Conservation (phyloP, 257 asterid species). For the Rubia yunnanensis region DNA sequence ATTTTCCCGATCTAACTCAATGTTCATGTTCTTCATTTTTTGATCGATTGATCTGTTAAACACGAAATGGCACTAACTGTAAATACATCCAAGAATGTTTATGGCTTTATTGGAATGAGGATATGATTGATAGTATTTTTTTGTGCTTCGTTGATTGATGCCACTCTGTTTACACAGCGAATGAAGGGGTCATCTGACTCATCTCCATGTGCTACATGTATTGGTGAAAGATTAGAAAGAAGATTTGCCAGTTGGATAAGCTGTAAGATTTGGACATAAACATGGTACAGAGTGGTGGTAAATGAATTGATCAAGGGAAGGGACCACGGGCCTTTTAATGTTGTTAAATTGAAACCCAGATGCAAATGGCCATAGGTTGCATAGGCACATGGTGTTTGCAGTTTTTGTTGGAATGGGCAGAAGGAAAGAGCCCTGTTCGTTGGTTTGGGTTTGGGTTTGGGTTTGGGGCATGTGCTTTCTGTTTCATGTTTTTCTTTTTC, state of each 20-base stretch:
- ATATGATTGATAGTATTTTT: neutral
- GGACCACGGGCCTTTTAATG: neutral
- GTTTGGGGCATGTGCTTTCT: constrained; percentile 9
- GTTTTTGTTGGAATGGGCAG: neutral
- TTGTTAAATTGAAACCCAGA: neutral
- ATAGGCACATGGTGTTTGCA: neutral
- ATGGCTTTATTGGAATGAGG: neutral
- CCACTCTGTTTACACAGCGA: neutral
- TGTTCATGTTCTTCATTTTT: constrained; percentile 1
- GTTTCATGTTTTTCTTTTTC: neutral
- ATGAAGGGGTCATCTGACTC: neutral
- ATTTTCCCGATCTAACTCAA: constrained; percentile 1
- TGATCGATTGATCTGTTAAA: neutral
- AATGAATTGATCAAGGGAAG: neutral
- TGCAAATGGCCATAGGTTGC: neutral
- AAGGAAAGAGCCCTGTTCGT: neutral
- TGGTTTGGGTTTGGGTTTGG: neutral
- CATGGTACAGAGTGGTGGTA: too few relatives aligned
- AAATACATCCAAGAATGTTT: neutral
- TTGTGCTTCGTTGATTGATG: neutral
- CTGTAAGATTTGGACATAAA: too few relatives aligned
- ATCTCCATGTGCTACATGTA: neutral
- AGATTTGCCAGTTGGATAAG: neutral
- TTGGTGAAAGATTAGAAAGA: neutral
- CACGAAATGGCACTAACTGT: neutral